Conservation (phyloP, 2,329 filamentous ascomycete genomes). For the Parastagonospora avenae region DNA sequence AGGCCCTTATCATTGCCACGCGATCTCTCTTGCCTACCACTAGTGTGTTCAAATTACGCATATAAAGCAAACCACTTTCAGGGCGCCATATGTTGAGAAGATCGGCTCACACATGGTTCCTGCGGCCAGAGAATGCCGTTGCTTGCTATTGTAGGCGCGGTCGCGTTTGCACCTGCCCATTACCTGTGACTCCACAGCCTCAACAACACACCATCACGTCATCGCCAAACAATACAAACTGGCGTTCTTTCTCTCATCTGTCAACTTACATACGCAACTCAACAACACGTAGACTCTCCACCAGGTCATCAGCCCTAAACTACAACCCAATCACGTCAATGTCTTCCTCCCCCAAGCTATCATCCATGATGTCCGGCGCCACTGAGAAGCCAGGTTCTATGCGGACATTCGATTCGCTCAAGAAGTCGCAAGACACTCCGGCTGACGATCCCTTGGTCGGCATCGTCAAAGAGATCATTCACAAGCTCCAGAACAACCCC, state of each 20-base stretch:
- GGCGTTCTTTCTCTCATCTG: background rate
- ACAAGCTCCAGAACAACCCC: slow-evolving; percentile 8
- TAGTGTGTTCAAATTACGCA: no score
- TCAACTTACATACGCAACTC: background rate
- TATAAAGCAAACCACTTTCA: no score
- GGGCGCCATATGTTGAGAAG: no score
- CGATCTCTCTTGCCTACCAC: background rate
- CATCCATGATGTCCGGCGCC: background rate
- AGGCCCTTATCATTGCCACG: no score
- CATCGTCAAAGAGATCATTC: background rate
- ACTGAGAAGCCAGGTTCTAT: background rate
- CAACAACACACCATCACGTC: background rate
- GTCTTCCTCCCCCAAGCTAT: background rate
- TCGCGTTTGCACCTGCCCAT: background rate
- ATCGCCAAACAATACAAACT: background rate
- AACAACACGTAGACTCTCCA: background rate
- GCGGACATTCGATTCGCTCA: no score
- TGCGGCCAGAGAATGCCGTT: no score
- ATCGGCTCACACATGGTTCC: no score
- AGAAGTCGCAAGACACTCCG: background rate
- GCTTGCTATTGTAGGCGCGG: no score
- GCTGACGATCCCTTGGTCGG: background rate
- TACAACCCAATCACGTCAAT: background rate
- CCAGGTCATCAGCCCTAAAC: background rate
- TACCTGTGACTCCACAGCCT: background rate